phyloP scores from a whole-genome alignment of 495 filamentous ascomycete genomes.

The Viridothelium virens region DNA sequence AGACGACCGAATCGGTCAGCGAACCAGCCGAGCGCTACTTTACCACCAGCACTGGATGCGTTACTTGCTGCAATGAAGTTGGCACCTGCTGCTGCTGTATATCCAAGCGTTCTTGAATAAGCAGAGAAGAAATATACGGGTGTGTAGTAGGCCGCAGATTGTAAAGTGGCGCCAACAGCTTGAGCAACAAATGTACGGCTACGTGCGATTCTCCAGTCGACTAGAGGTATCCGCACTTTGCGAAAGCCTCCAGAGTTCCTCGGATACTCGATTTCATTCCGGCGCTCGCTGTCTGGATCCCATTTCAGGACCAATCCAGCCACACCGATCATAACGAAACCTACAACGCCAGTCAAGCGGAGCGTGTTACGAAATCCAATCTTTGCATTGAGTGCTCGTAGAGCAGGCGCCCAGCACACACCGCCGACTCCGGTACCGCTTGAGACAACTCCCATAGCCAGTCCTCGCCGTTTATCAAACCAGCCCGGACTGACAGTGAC shows the following conservation, averaged over 20 bases:
- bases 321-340: slow-evolving; percentile 27
- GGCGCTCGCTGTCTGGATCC: slow-evolving; percentile 27
- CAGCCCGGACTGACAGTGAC: slow-evolving; percentile 37
- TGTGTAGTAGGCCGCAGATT: slow-evolving; percentile 38
- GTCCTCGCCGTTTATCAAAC: slow-evolving; percentile 28
- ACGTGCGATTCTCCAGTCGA: slow-evolving; percentile 31
- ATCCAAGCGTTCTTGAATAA: slow-evolving; percentile 37
- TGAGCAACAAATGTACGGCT: slow-evolving; percentile 35
- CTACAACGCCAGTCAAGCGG: slow-evolving; percentile 35
- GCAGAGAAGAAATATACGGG: slow-evolving; percentile 39
- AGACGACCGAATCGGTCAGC: slow-evolving; percentile 34
- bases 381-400: slow-evolving; percentile 27
- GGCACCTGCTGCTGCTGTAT: slow-evolving; percentile 32
- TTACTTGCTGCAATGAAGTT: slow-evolving; percentile 33
- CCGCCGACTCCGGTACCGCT: slow-evolving; percentile 36
- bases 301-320: slow-evolving; percentile 30
- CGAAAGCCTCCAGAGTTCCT: neutral
- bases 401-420: slow-evolving; percentile 34
- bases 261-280: slow-evolving; percentile 27
- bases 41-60: slow-evolving; percentile 25
- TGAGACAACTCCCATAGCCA: slow-evolving; percentile 39
- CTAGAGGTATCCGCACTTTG: slow-evolving; percentile 29
- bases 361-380: slow-evolving; percentile 39
- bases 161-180: slow-evolving; percentile 32
- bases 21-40: slow-evolving; percentile 26